Percentiles rank a stretch among this genome's conserved stretches.
Evolutionary conservation across 2,329 filamentous ascomycete species (phyloP).

Genomic region (Epichloe uncinata): DNA sequence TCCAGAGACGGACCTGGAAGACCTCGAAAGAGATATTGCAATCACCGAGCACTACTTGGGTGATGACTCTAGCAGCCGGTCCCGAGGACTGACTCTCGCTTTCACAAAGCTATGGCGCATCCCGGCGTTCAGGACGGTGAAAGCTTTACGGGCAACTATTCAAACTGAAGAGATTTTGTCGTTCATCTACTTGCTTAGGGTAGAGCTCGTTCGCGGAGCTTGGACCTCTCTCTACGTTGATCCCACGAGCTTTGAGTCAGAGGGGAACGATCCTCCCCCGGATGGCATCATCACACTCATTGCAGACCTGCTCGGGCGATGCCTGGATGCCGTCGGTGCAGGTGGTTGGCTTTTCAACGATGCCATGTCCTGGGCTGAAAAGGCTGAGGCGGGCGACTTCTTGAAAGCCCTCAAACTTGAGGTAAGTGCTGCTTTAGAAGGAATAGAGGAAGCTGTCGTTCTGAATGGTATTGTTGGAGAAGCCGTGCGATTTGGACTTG

Average conservation of each 20-base stretch:
- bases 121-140: slow-evolving; percentile 44
- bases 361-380: slow-evolving; percentile 34
- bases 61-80: slow-evolving; percentile 48
- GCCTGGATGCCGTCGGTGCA: slow-evolving; percentile 61
- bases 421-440: slow-evolving; percentile 57
- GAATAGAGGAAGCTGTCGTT: slow-evolving; percentile 54
- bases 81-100: slow-evolving; percentile 51
- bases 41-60: slow-evolving; percentile 55
- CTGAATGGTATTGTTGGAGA: slow-evolving; percentile 53
- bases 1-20: slow-evolving; percentile 42
- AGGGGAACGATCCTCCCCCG: slow-evolving; percentile 36
- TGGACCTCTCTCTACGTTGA: slow-evolving; percentile 66
- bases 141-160: slow-evolving; percentile 49
- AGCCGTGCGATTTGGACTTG: slow-evolving; percentile 46
- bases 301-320: slow-evolving; percentile 56
- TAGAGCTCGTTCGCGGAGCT: slow-evolving; percentile 59
- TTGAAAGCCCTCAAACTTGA: slow-evolving; percentile 53
- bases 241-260: slow-evolving; percentile 31
- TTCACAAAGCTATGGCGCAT: slow-evolving; percentile 58
- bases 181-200: slow-evolving; percentile 57
- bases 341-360: slow-evolving; percentile 61
- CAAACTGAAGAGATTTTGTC: slow-evolving; percentile 55
- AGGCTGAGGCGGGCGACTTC: slow-evolving; percentile 47
- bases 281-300: slow-evolving; percentile 60
- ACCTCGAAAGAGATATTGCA: slow-evolving; percentile 51